Conservation (phyloP, 2,329 filamentous ascomycete species). For the Aspergillus spinulosporus region DNA sequence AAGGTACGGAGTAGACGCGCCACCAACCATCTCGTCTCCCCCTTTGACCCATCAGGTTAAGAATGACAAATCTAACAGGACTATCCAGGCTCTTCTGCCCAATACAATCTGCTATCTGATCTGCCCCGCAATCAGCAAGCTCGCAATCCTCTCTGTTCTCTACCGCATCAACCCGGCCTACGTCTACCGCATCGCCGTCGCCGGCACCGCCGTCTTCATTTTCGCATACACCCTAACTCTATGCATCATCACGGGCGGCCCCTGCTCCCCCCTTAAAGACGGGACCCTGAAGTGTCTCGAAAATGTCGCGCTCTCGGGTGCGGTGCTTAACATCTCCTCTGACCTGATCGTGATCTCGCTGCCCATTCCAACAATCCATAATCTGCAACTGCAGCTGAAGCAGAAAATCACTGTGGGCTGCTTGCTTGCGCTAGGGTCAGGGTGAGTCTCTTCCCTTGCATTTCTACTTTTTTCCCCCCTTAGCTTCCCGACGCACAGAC, state of each 20-base stretch:
- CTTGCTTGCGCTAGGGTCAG: constrained; percentile 16
- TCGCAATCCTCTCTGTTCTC: constrained; percentile 17
- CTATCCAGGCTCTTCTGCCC: constrained; percentile 2
- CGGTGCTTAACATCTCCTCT: constrained; percentile 16
- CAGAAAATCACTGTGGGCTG: constrained; percentile 15
- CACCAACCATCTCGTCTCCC: no score
- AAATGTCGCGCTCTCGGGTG: constrained; percentile 16
- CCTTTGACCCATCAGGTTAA: neutral
- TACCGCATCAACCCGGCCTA: constrained; percentile 17
- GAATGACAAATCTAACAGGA: no score
- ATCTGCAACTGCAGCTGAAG: constrained; percentile 16
- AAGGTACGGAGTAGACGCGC: no score
- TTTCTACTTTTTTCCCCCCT: no score
- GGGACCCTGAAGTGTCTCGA: constrained; percentile 34
- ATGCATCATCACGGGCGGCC: constrained; percentile 18
- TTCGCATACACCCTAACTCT: constrained; percentile 14
- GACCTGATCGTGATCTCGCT: constrained; percentile 14
- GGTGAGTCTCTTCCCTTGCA: constrained; percentile 3
- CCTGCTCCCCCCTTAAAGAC: constrained; percentile 17
- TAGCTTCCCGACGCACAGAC: no score
- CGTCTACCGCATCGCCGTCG: constrained; percentile 11
- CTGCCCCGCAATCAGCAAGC: constrained; percentile 15
- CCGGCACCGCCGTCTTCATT: constrained; percentile 2
- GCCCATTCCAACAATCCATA: constrained; percentile 10
- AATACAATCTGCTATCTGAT: constrained; percentile 18